Evolutionary conservation across 495 filamentous ascomycete genomes (phyloP).

Genomic region (Penicillium cinerascens): DNA sequence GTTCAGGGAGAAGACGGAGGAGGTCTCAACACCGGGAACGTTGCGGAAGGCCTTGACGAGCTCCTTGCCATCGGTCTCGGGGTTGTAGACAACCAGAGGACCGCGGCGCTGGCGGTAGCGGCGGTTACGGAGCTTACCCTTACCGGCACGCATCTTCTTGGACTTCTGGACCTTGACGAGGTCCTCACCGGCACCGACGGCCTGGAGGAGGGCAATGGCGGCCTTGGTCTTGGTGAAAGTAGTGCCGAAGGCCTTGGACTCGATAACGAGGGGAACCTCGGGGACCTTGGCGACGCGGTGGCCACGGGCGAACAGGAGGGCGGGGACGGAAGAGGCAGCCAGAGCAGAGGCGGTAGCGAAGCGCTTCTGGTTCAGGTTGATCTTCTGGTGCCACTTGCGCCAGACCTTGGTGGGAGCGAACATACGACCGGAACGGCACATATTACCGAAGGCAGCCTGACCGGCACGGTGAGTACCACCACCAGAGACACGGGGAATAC

Average conservation of each 20-base stretch:
- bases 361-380: conserved; percentile 96
- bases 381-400: conserved; percentile 99
- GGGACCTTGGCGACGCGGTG: conserved; percentile 90
- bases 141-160: conserved; percentile 92
- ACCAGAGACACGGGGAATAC: conserved; percentile 99
- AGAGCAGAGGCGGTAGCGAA: conserved; percentile 97
- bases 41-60: conserved; percentile 93
- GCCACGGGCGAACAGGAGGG: conserved; percentile 93
- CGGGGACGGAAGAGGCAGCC: conserved; percentile 89
- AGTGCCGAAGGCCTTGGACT: conserved; percentile 78
- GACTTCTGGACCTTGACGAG: conserved; percentile 90
- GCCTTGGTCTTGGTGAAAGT: conserved; percentile 84
- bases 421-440: conserved; percentile 99
- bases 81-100: conserved; percentile 93
- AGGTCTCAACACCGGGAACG: conserved; percentile 97
- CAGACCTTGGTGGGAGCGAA: conserved; percentile 99
- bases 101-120: conserved; percentile 96
- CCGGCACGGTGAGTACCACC: conserved; percentile 99
- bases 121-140: conserved; percentile 94
- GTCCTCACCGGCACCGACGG: conserved; percentile 84
- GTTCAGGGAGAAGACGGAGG: conserved; percentile 90
- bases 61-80: conserved; percentile 87
- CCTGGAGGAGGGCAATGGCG: conserved; percentile 80
- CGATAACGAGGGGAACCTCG: conserved; percentile 94
- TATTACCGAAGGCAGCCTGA: conserved; percentile 99